Percentiles rank a stretch among this genome's conserved stretches.
phyloP scores from a whole-genome alignment of 1,284 basidiomycete genomes.

The Porodaedalea pini region DNA sequence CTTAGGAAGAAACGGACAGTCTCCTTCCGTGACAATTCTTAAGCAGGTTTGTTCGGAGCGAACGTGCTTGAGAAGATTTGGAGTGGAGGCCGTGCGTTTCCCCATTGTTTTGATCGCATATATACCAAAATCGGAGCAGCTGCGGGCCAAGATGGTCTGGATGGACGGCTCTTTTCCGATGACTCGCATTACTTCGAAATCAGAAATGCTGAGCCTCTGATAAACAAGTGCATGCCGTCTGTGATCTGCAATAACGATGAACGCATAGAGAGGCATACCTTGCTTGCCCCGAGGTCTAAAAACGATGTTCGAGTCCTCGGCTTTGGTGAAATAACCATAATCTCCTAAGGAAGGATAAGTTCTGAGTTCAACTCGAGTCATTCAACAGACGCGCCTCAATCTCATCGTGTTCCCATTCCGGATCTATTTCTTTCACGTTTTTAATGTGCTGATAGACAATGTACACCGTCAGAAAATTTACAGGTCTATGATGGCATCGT shows the following conservation, averaged over 20 bases:
- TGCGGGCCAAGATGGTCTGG: conserved; percentile 45
- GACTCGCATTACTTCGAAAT: conserved; percentile 55
- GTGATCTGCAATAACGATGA: not conserved
- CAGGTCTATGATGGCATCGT: not conserved
- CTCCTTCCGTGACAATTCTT: conserved; percentile 45
- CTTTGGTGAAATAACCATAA: conserved; percentile 27
- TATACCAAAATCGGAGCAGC: conserved; percentile 36
- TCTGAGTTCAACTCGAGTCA: not conserved
- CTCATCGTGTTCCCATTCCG: conserved; percentile 32
- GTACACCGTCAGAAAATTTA: not conserved
- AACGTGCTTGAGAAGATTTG: conserved; percentile 49
- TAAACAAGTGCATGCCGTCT: not conserved
- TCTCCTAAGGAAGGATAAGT: conserved; percentile 20
- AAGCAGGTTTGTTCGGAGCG: conserved; percentile 61
- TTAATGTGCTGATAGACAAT: conserved; percentile 9
- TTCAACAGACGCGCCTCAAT: conserved; percentile 26
- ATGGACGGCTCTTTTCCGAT: conserved; percentile 56
- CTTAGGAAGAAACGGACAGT: conserved; percentile 58
- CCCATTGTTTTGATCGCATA: conserved; percentile 62
- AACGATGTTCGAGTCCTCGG: conserved; percentile 22
- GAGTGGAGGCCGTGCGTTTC: conserved; percentile 51
- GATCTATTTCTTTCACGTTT: conserved; percentile 25
- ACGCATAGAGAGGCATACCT: conserved; percentile 5
- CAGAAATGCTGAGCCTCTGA: conserved; percentile 37
- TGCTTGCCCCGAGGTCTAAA: conserved; percentile 8